Conservation (phyloP, 139 green algal genomes). For the Chlorella vulgaris region DNA sequence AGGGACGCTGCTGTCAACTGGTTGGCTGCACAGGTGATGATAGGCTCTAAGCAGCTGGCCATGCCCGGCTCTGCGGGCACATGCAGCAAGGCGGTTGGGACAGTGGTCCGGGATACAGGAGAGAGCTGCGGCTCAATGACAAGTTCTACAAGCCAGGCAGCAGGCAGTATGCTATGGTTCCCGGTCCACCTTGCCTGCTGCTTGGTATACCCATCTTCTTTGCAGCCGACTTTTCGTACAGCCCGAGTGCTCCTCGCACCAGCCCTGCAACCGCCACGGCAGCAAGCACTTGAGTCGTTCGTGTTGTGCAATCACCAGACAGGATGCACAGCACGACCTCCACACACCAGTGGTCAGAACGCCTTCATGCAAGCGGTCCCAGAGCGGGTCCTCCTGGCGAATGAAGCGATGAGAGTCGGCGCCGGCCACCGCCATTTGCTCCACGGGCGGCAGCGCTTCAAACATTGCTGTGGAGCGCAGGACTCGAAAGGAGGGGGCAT, state of each 20-base stretch:
- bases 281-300: no score
- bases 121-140: no score
- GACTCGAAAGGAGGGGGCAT: neutral
- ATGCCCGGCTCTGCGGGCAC: conserved; percentile 21
- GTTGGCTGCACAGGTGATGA: conserved; percentile 24
- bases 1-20: neutral
- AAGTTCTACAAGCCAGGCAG: no score
- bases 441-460: conserved; percentile 22
- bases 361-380: conserved; percentile 61
- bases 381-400: conserved; percentile 58
- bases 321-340: no score
- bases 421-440: neutral
- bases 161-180: no score
- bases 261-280: neutral
- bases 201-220: conserved; percentile 46
- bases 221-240: conserved; percentile 54
- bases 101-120: no score
- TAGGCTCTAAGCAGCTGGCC: conserved; percentile 20
- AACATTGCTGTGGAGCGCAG: neutral
- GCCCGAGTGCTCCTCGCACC: conserved; percentile 62
- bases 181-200: neutral
- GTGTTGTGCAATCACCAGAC: no score
- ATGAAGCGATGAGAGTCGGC: conserved; percentile 40
- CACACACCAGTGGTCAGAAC: conserved; percentile 56
- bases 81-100: no score